phyloP scores from a whole-genome alignment of 208 protist species.

The Acanthamoeba healyi region DNA sequence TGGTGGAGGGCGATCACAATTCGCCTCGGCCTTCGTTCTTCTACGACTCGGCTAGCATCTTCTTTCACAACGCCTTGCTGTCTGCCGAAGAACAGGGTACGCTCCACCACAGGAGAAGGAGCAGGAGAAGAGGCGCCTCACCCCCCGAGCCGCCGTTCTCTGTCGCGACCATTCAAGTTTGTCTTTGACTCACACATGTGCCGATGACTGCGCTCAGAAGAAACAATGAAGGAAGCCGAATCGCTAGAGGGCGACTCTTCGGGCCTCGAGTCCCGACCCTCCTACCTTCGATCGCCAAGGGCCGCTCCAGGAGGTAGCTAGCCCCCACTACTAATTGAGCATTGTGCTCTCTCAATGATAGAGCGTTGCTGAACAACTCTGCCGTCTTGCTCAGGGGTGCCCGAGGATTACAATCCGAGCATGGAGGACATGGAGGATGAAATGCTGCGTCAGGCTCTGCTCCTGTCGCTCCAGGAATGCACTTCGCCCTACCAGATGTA shows the following conservation, averaged over 20 bases:
- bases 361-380: not conserved
- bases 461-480: slow-evolving; percentile 77
- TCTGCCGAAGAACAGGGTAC: slow-evolving; percentile 62
- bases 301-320: not conserved
- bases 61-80: slow-evolving; percentile 87
- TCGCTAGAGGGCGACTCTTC: not conserved
- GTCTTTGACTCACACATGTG: no score
- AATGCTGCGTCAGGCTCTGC: slow-evolving; percentile 70
- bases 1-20: slow-evolving; percentile 95
- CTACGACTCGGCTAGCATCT: slow-evolving; percentile 91
- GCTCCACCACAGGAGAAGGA: no score
- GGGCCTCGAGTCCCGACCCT: not conserved
- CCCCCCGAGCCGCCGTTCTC: no score
- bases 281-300: not conserved
- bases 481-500: not conserved
- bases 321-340: no score
- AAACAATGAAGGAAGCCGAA: not conserved
- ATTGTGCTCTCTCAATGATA: not conserved
- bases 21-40: slow-evolving; percentile 91
- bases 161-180: no score
- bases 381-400: no score
- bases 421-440: slow-evolving; percentile 75
- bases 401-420: not conserved
- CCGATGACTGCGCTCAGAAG: not conserved
- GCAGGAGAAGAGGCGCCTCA: no score